These are phyloP conservation scores for Wickerhamomyces xylosicus DNA, from an alignment of 805 yeast species.

Conservation along the genomic window DNA sequence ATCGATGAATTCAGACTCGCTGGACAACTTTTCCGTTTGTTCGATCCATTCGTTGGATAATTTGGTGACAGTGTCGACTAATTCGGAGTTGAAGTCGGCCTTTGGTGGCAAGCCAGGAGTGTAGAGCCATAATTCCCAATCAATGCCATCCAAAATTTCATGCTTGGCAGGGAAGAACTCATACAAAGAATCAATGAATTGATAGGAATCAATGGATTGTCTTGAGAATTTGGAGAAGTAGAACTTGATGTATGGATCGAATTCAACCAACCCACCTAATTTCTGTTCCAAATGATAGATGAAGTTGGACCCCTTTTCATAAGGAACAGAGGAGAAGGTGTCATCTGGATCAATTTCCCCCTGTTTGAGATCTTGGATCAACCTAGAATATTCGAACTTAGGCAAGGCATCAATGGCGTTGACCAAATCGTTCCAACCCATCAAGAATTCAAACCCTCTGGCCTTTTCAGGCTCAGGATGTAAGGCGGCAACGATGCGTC, in stretches of 20 bases:
- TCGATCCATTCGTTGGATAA: constrained; percentile 57
- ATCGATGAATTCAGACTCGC: constrained; percentile 8
- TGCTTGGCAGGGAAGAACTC: constrained; percentile 44
- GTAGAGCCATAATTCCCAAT: constrained; percentile 81
- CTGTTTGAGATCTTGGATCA: constrained; percentile 64
- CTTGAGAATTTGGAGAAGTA: constrained; percentile 65
- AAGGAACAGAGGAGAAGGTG: constrained; percentile 79
- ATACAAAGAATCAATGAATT: constrained; percentile 67
- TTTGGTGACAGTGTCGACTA: constrained; percentile 62
- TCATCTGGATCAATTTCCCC: constrained; percentile 74
- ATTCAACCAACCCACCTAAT: constrained; percentile 53
- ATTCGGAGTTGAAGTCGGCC: constrained; percentile 68
- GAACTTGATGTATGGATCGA: constrained; percentile 72
- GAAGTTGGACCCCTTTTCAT: constrained; percentile 82
- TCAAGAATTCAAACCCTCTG: constrained; percentile 74
- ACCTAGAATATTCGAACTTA: constrained; percentile 40
- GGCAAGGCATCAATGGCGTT: constrained; percentile 61
- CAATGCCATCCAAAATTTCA: constrained; percentile 52
- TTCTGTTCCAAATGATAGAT: constrained; percentile 62
- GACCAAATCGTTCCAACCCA: constrained; percentile 80
- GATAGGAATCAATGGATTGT: constrained; percentile 69
- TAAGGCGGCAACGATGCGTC: constrained; percentile 46
- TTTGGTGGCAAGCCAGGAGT: constrained; percentile 84
- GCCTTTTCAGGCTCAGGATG: constrained; percentile 54
- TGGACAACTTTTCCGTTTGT: constrained; percentile 8